These are phyloP conservation scores for Cladophialophora carrionii DNA, from an alignment of 2,329 filamentous ascomycete species.

Conservation along the genomic window DNA sequence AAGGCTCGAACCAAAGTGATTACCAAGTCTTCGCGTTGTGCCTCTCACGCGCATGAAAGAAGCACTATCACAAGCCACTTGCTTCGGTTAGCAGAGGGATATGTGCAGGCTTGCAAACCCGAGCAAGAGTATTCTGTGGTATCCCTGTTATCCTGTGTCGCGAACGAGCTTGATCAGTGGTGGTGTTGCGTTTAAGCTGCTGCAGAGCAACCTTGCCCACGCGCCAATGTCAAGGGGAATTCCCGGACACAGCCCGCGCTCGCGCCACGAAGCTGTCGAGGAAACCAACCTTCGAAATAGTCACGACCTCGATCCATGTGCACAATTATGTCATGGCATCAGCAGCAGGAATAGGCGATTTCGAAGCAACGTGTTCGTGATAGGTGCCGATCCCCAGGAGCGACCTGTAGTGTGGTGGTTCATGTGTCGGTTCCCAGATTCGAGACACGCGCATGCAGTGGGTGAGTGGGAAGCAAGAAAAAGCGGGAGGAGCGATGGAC, in stretches of 20 bases:
- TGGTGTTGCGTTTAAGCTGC: neutral
- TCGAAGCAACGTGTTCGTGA: conserved; percentile 1
- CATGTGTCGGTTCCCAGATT: conserved; percentile 17
- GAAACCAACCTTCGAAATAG: neutral
- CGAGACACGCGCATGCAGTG: conserved; percentile 5
- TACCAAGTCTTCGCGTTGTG: neutral
- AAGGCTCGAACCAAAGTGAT: too few species aligned
- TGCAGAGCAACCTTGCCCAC: neutral
- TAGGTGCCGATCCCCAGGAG: conserved; percentile 10
- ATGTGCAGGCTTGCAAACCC: neutral
- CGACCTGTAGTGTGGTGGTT: neutral
- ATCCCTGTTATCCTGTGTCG: neutral
- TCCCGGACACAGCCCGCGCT: too few species aligned
- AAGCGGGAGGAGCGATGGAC: neutral
- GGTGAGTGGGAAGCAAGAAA: neutral
- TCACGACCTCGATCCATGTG: neutral
- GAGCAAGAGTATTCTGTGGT: neutral
- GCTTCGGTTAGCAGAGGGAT: neutral
- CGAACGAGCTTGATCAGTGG: neutral
- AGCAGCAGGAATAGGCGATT: conserved; percentile 6
- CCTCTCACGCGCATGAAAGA: neutral
- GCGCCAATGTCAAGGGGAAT: too few species aligned
- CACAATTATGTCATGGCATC: neutral
- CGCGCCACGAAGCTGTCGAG: neutral
- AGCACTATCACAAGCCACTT: neutral